Percentiles rank a stretch among this genome's conserved stretches.
phyloP scores from a whole-genome alignment of 768 basidiomycete genomes.

The Flagelloscypha sp. region DNA sequence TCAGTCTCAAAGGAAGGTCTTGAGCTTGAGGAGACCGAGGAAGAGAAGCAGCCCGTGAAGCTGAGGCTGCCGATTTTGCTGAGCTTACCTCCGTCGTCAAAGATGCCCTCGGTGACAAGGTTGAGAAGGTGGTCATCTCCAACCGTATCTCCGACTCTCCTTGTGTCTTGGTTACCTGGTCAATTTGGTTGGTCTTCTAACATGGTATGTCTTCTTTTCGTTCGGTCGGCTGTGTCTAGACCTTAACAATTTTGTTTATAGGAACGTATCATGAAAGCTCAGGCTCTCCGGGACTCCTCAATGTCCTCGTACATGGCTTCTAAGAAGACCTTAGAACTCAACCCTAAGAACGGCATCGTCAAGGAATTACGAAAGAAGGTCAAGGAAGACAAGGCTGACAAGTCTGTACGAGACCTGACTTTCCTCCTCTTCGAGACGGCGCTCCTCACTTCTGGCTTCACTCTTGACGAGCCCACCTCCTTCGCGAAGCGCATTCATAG shows the following conservation, averaged over 20 bases:
- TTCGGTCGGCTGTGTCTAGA: background rate
- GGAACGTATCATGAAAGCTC: slow-evolving; percentile 99
- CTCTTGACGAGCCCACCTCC: slow-evolving; percentile 88
- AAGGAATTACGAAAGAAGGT: slow-evolving; percentile 96
- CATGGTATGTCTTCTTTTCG: slow-evolving; percentile 54
- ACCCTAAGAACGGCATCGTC: slow-evolving; percentile 86
- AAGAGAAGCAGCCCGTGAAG: slow-evolving; percentile 91
- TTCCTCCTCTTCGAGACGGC: slow-evolving; percentile 96
- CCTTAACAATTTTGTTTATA: slow-evolving; percentile 17
- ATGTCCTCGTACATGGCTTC: slow-evolving; percentile 99
- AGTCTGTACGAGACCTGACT: slow-evolving; percentile 94
- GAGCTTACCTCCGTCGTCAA: slow-evolving; percentile 93
- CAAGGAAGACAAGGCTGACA: slow-evolving; percentile 95
- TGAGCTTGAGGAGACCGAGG: slow-evolving; percentile 97
- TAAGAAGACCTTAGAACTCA: slow-evolving; percentile 97
- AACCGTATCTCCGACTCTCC: slow-evolving; percentile 97
- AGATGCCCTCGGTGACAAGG: slow-evolving; percentile 97
- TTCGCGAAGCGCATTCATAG: slow-evolving; percentile 96
- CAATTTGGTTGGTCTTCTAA: slow-evolving; percentile 99
- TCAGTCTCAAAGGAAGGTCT: slow-evolving; percentile 99
- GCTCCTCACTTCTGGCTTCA: slow-evolving; percentile 90
- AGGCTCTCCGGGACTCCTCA: slow-evolving; percentile 90
- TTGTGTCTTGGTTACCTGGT: slow-evolving; percentile 93
- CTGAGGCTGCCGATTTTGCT: slow-evolving; percentile 72
- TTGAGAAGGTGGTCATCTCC: slow-evolving; percentile 97